Evolutionary conservation across 2,329 filamentous ascomycete genomes (phyloP), one percentile per base, ranked within the genome.

Genomic region (Chrysosporium queenslandicum): DNA sequence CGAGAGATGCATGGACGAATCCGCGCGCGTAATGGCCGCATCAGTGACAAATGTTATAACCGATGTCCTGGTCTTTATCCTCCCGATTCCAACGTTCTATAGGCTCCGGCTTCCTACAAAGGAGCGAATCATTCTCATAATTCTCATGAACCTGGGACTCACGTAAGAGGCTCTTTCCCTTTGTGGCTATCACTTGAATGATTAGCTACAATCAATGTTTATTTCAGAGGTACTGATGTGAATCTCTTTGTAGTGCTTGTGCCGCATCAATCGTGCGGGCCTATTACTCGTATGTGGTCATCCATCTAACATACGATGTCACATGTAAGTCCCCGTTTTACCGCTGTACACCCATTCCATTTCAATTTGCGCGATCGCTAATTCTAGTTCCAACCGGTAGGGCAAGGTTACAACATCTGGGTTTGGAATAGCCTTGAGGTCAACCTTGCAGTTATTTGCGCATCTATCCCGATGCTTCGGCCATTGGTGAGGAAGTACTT

Each of bases 381-480:
- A 54, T 14, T 43, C 12, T 45, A 12, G 12, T 16, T 41, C 16
- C 11, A 2, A 49, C 25, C 8, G n/a, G 18, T 25, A 59, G 57
- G 57, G 57, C 39, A 45, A 14, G 57, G 56, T n/a, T 59, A 58
- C 48, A 54, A 56, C 4, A 50, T 55, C 21, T 59, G 57, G 56
- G 16, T 59, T 39, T 61, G 59, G 59, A 55, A 47, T 30, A 47
- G 39, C n/a, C 16, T 61, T 32, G 59, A 61, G 43, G 50, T 55
- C 9, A 59, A 61, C 32, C 45, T 61, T 11, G 57, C 56, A 9
- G 55, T 60, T 21, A 61, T 60, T 6, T 61, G 58, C 53, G 57
- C 59, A 4, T 60, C 57, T 3, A 21, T 58, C 23, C 59, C 59
- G 12, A 57, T 53, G 14, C 53, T 61, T 18, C 53, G 58, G 5